Percentiles rank a stretch among this genome's conserved stretches.
Evolutionary conservation across 495 filamentous ascomycete species (phyloP).

Genomic region (Penicillium canariense): DNA sequence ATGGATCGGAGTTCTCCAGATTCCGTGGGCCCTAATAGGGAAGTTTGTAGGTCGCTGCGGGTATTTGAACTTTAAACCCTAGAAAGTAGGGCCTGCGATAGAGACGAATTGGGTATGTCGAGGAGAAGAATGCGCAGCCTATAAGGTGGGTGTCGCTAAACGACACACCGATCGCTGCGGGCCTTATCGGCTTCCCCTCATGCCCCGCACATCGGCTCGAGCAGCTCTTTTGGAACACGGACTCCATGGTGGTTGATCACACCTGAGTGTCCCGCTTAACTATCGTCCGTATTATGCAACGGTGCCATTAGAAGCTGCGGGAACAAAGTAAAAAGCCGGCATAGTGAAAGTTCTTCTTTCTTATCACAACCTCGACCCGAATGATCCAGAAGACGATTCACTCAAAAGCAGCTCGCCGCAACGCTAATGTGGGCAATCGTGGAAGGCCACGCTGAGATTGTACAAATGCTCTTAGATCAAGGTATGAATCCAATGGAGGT

Average conservation of each 20-base stretch:
- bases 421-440: too few relatives aligned
- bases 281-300: too few relatives aligned
- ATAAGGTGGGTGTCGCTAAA: background rate
- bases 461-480: too few relatives aligned
- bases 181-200: constrained; percentile 25
- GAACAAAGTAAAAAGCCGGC: too few relatives aligned
- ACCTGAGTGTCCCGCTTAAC: too few relatives aligned
- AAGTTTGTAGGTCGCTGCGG: background rate
- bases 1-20: background rate
- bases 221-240: constrained; percentile 2
- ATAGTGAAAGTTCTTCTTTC: too few relatives aligned
- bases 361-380: too few relatives aligned
- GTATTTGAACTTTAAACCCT: background rate
- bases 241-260: background rate
- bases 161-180: background rate
- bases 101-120: constrained; percentile 14
- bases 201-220: constrained; percentile 21
- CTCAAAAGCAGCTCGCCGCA: too few relatives aligned
- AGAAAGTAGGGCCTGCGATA: background rate
- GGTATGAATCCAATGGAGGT: too few relatives aligned
- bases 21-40: background rate
- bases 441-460: too few relatives aligned
- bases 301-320: too few relatives aligned
- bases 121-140: constrained; percentile 10
- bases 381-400: too few relatives aligned